Evolutionary conservation across 2,329 filamentous ascomycete species (phyloP).

Genomic region (Talaromyces verruculosus): DNA sequence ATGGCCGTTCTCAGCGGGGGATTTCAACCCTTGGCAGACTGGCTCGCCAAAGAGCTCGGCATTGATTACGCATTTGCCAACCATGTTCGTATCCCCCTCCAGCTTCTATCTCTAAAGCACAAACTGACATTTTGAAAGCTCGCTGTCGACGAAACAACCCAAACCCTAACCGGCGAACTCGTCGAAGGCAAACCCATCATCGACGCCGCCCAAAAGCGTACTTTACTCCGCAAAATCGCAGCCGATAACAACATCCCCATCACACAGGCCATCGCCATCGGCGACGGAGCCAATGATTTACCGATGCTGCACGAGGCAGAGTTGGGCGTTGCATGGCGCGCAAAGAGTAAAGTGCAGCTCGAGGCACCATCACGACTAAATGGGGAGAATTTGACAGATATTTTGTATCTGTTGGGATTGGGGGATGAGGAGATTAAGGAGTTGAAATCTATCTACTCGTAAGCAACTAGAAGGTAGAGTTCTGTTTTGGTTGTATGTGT

Average conservation of each 20-base stretch:
- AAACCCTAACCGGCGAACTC: slow-evolving; percentile 58
- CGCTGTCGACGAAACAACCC: slow-evolving; percentile 47
- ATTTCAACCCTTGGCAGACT: slow-evolving; percentile 83
- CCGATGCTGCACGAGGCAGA: slow-evolving; percentile 64
- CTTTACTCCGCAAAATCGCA: slow-evolving; percentile 56
- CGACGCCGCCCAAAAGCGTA: slow-evolving; percentile 58
- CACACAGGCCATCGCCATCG: slow-evolving; percentile 58
- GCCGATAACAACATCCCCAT: slow-evolving; percentile 55
- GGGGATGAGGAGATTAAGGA: slow-evolving; percentile 52
- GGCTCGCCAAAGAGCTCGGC: slow-evolving; percentile 77
- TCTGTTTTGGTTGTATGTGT: not conserved
- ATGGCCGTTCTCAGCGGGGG: slow-evolving; percentile 90
- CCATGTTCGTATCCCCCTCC: too few species aligned
- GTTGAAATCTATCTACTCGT: slow-evolving; percentile 28
- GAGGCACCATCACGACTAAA: slow-evolving; percentile 63
- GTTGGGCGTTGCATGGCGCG: slow-evolving; percentile 63
- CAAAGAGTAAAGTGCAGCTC: slow-evolving; percentile 64
- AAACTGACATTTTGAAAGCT: slow-evolving; percentile 37
- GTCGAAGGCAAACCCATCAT: slow-evolving; percentile 57
- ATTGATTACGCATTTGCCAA: slow-evolving; percentile 90
- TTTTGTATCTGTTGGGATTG: slow-evolving; percentile 60
- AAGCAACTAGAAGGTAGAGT: not conserved
- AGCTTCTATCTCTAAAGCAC: too few species aligned
- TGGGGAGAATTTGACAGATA: slow-evolving; percentile 56
- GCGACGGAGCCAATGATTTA: slow-evolving; percentile 66